Base-by-base conservation (phyloP, 176 grass and related monocot species). In the Oryza officinalis region DNA sequence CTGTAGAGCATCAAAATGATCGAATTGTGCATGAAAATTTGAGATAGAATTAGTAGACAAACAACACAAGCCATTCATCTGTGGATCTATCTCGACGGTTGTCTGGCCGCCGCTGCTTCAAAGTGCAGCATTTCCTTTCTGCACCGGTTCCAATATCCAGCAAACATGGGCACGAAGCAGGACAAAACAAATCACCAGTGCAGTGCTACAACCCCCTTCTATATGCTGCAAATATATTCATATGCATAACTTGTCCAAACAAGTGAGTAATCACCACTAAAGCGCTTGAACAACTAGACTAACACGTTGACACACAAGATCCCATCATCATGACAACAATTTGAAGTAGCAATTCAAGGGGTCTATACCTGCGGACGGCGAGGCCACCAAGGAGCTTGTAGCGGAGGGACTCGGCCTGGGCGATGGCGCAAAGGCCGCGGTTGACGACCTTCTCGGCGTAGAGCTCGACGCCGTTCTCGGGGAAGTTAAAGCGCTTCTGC, bases 311-410 rank as follows among this genome's bases (percentile, higher is more conserved):
- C 18, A 22, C 8, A 10, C 57, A 60, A 50, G 71, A 83, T 83
- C 43, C 20, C 41, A 11, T 46, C 8, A 14, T 3, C 7, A 63
- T 27, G 15, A 3, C 23, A 72, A 57, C 13, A 23, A 72, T 37
- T 1, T 10, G 27, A 18, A 40, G 2, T 8, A n/a, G 6, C 7
- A 14, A 33, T 8, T 2, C 2, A 50, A 11, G 1, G 6, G 11
- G n/a, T 5, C 20, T 25, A 68, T 94, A 97, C 94, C 94, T 92
- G 63, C 91, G 87, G 84, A 97, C 94, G 18, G 89, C 92, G 26
- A 94, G 92, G 32, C 92, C 89, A n/a, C 92, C 92, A 9, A 94
- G 92, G 31, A 94, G 89, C 81, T 94, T 94, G 87, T 94, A 94
- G 33, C 92, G 86, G 40, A 94, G 87, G 2, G 92, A 94, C 81